A percentile compares a stretch with the other conserved stretches of the same genome.
Conservation (phyloP, 768 basidiomycete genomes). For the Neoboletus subvelutipes region DNA sequence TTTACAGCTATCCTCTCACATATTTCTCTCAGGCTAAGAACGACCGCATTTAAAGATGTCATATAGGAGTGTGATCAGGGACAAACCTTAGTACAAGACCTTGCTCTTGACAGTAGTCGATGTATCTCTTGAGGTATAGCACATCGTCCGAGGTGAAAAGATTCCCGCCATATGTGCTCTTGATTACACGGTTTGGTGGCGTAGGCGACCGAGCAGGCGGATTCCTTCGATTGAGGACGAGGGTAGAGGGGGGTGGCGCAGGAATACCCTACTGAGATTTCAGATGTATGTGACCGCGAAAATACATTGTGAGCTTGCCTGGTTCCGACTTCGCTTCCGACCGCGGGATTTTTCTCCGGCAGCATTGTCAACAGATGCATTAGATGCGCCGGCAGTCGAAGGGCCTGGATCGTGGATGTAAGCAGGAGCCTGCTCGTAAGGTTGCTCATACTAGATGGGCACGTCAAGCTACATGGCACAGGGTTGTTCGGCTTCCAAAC, state of each 20-base stretch:
- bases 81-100: slow-evolving; percentile 74
- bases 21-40: slow-evolving; percentile 63
- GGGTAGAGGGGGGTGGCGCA: slow-evolving; percentile 61
- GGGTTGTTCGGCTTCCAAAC: slow-evolving; percentile 15
- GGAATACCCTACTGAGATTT: slow-evolving; percentile 47
- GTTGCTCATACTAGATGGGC: slow-evolving; percentile 48
- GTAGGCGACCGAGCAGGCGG: slow-evolving; percentile 79
- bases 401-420: slow-evolving; percentile 57
- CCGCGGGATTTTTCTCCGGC: slow-evolving; percentile 54
- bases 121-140: slow-evolving; percentile 80
- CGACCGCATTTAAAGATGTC: slow-evolving; percentile 28
- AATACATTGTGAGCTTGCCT: slow-evolving; percentile 37
- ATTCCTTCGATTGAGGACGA: slow-evolving; percentile 64
- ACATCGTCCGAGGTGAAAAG: slow-evolving; percentile 85
- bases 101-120: slow-evolving; percentile 88
- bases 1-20: slow-evolving; percentile 86
- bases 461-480: slow-evolving; percentile 8
- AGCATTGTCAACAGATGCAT: slow-evolving; percentile 22
- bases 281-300: not conserved
- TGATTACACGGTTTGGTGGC: slow-evolving; percentile 79
- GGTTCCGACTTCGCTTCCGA: slow-evolving; percentile 64
- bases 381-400: slow-evolving; percentile 43
- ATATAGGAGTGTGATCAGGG: not conserved
- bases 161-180: slow-evolving; percentile 88
- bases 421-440: slow-evolving; percentile 56